phyloP scores from a whole-genome alignment of 2,329 filamentous ascomycete genomes.

The Hymenoscyphus repandus region DNA sequence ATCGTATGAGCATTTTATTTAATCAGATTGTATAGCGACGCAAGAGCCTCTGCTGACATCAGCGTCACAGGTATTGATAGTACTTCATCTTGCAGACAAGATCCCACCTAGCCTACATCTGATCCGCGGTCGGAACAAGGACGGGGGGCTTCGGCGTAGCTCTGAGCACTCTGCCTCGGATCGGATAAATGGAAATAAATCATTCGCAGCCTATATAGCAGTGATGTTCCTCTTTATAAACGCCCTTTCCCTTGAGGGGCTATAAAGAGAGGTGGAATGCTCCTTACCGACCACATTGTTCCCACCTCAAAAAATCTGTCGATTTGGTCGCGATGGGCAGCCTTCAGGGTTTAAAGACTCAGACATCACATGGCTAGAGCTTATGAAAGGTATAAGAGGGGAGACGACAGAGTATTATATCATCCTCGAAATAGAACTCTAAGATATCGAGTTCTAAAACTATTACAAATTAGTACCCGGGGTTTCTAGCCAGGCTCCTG shows the following conservation, averaged over 20 bases:
- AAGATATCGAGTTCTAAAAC: not conserved
- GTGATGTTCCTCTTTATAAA: slow-evolving; percentile 2
- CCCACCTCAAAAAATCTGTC: not conserved
- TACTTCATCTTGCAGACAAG: slow-evolving; percentile 18
- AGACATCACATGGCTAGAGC: not conserved
- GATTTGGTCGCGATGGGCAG: not conserved
- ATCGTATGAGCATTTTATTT: not conserved
- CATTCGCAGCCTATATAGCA: not conserved
- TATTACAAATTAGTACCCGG: not conserved
- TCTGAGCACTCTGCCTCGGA: not conserved
- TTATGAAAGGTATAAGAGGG: not conserved
- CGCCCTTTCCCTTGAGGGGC: not conserved
- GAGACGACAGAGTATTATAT: not conserved
- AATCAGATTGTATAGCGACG: not conserved
- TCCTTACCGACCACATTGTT: not conserved
- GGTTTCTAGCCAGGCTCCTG: not conserved
- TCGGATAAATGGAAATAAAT: not conserved
- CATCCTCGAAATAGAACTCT: slow-evolving; percentile 1
- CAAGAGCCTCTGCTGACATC: not conserved
- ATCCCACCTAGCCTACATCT: not conserved
- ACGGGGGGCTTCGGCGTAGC: not conserved
- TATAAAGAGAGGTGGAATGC: not conserved
- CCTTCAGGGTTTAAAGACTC: not conserved
- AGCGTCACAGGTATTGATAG: not conserved
- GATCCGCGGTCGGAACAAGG: not conserved